phyloP scores from a whole-genome alignment of 176 grass and related monocot genomes.

The Thalia dealbata region DNA sequence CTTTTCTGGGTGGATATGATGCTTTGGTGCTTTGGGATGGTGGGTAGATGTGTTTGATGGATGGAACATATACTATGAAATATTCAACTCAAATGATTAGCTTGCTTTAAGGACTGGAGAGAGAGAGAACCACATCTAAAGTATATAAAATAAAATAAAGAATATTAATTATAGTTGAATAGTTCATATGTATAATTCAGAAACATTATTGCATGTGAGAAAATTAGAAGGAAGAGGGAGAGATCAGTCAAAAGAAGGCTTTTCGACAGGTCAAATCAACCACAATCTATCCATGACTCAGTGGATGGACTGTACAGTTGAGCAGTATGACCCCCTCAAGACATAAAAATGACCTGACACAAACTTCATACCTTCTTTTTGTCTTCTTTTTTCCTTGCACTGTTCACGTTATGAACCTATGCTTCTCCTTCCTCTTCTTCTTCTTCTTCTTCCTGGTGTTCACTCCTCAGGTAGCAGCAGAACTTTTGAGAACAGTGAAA shows the following conservation, averaged over 20 bases:
- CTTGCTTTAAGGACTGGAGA: conserved; percentile 19
- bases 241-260: conserved; percentile 19
- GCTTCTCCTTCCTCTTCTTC: background rate
- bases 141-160: background rate
- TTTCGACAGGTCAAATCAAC: conserved; percentile 36
- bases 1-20: conserved; percentile 10
- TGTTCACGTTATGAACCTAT: background rate
- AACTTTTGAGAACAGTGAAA: too few relatives aligned
- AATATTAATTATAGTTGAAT: background rate
- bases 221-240: background rate
- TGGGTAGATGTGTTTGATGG: conserved; percentile 14
- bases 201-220: background rate
- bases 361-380: conserved; percentile 20
- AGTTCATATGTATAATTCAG: background rate
- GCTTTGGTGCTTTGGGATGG: background rate
- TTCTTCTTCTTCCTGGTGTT: too few relatives aligned
- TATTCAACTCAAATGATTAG: conserved; percentile 33
- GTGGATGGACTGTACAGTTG: conserved; percentile 8
- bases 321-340: conserved; percentile 1
- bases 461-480: background rate
- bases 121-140: conserved; percentile 6
- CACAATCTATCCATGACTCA: conserved; percentile 11
- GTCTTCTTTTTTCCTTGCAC: conserved; percentile 7
- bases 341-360: conserved; percentile 17
- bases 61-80: conserved; percentile 24